Conservation (phyloP, 164 flowering plant species). For the Macadamia integrifolia region DNA sequence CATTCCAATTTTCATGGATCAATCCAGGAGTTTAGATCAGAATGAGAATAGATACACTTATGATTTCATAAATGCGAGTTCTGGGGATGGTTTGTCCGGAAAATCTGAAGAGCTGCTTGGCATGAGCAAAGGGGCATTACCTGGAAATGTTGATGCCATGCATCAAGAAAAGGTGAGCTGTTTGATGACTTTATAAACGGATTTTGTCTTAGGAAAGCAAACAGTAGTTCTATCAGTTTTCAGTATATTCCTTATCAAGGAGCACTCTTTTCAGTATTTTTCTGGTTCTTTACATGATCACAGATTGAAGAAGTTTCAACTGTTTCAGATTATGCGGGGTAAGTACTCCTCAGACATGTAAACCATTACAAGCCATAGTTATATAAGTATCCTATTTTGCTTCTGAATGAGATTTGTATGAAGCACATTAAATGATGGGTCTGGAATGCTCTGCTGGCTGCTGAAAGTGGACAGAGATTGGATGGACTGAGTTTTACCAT, state of each 20-base stretch:
- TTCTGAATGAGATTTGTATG: no score
- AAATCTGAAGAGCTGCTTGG: conserved; percentile 15
- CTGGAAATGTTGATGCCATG: conserved; percentile 14
- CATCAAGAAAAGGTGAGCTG: conserved; percentile 19
- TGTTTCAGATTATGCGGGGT: conserved; percentile 25
- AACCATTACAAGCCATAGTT: neutral
- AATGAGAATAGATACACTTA: conserved; percentile 20
- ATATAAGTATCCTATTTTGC: no score
- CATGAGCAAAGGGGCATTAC: conserved; percentile 5
- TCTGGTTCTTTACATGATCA: conserved; percentile 5
- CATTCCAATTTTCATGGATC: conserved; percentile 1
- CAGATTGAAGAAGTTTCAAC: conserved; percentile 26
- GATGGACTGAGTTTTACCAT: neutral
- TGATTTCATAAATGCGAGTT: conserved; percentile 12
- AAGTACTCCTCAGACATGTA: conserved; percentile 3
- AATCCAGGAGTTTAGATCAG: conserved; percentile 30
- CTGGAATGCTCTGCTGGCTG: no score
- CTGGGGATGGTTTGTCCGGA: conserved; percentile 5
- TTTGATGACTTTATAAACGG: neutral
- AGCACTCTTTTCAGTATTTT: conserved; percentile 1
- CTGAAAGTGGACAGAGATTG: no score
- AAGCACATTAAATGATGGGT: no score
- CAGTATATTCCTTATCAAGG: neutral
- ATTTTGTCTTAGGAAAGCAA: neutral
- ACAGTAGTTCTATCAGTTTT: neutral